phyloP scores from a whole-genome alignment of 805 yeast species.

The Priceomyces carsonii region DNA sequence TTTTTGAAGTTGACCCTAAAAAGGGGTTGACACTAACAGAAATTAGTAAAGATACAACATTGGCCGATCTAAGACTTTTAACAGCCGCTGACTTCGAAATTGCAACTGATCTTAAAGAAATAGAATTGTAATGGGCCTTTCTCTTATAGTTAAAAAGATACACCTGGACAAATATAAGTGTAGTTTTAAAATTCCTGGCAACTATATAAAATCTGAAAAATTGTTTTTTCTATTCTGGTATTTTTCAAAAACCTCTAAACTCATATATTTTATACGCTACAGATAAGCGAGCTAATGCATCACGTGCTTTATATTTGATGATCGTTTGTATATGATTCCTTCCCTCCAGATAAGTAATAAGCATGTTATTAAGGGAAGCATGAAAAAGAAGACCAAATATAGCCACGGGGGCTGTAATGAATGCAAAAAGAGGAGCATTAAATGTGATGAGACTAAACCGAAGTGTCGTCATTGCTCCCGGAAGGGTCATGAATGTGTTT shows the following conservation, averaged over 20 bases:
- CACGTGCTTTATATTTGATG: too few species aligned
- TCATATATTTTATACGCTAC: too few species aligned
- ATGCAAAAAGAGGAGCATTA: constrained; percentile 6
- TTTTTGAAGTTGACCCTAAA: constrained; percentile 42
- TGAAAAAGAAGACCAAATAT: not conserved
- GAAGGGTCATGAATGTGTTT: not conserved
- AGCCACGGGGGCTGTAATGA: constrained; percentile 5
- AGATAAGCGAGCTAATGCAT: too few species aligned
- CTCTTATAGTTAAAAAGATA: too few species aligned
- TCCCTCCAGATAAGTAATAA: too few species aligned
- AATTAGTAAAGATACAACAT: constrained; percentile 36
- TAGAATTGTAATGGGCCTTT: too few species aligned
- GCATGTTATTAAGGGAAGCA: not conserved
- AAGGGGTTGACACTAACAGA: constrained; percentile 41
- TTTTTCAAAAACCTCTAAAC: too few species aligned
- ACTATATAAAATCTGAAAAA: too few species aligned
- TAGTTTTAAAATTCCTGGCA: too few species aligned
- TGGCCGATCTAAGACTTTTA: constrained; percentile 39
- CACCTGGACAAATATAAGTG: too few species aligned
- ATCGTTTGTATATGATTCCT: too few species aligned
- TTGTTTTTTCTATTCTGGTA: too few species aligned
- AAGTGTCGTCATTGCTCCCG: constrained; percentile 1
- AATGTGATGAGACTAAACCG: constrained; percentile 5
- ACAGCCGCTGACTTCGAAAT: constrained; percentile 42
- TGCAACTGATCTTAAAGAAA: constrained; percentile 1